Evolutionary conservation across 441 rosid species (phyloP), one percentile per base, ranked within the genome.

Genomic region (Capsella rubella): DNA sequence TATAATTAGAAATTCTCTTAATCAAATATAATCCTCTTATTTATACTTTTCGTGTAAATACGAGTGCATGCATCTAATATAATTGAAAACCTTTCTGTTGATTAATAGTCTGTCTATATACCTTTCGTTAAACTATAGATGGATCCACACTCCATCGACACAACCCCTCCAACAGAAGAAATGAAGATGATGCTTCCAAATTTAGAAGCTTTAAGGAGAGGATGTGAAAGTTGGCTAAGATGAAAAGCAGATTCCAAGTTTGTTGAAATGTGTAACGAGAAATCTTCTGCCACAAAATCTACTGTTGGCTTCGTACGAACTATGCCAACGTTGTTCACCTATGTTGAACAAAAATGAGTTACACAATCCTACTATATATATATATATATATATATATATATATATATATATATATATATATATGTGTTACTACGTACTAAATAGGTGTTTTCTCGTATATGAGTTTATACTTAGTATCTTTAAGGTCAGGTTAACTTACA

Each of bases 311-410:
- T 72, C 80, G 16, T 1, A 0, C 15, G 46, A 18, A 50, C 57
- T 9, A 64, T 76, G n/a, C 83, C 84, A 1, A 76, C 87, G 31
- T 82, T 84, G 61, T 86, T 86, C 14, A 86, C 51, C 89, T 86
- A 14, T 3, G 15, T 54, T 67, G 42, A 39, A 52, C 35, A 25
- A 61, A 9, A 18, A 4, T 52, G 57, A 52, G 57, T 27, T 27
- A 52, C 57, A 27, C 6, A 52, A 18, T 49, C 28, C 13, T 49
- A 49, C 21, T 42, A 8, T 39, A 10, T 40, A 11, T 8, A 12
- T 13, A 1, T 6, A 45, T 13, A 1, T 6, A 45, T 42, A 8
- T 39, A 10, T 40, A 11, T 8, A 12, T 13, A 1, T 6, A 45
- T 42, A 8, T 39, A 10, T 40, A 11, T 8, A 12, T 13, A 1